phyloP scores from a whole-genome alignment of 371 early-diverging fungal genomes.

The Ordospora colligata region DNA sequence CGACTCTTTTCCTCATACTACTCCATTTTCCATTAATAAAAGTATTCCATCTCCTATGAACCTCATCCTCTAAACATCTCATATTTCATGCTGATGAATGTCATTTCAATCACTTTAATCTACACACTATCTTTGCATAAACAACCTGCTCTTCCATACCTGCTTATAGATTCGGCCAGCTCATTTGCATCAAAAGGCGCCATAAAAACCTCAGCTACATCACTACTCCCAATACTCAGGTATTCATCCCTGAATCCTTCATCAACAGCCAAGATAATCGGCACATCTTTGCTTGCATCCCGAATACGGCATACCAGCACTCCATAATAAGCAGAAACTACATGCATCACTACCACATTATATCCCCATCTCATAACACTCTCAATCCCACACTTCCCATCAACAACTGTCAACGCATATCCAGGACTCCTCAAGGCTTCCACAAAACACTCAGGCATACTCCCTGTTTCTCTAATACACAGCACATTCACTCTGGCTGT shows the following conservation, averaged over 20 bases:
- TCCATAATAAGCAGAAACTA: background rate
- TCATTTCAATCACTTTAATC: background rate
- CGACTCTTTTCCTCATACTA: too few species aligned
- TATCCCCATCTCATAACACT: background rate
- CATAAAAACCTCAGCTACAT: background rate
- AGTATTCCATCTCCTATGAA: too few species aligned
- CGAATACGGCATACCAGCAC: background rate
- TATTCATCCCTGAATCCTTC: background rate
- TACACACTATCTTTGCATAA: background rate
- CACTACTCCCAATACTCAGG: background rate
- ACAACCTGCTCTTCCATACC: background rate
- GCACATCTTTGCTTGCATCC: background rate
- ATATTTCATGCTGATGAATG: too few species aligned
- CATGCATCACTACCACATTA: constrained; percentile 1
- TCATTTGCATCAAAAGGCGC: background rate
- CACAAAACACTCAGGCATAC: background rate
- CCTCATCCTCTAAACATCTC: too few species aligned
- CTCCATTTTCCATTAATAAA: too few species aligned
- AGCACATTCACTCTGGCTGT: background rate
- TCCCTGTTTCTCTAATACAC: background rate
- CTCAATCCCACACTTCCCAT: background rate
- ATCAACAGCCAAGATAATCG: constrained; percentile 1
- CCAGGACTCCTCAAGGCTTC: background rate
- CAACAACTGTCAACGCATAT: background rate
- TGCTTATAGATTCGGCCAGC: background rate